Evolutionary conservation across 1,139 yeast species (phyloP), one percentile per base, ranked within the genome.

Genomic region (Candida sojae): DNA sequence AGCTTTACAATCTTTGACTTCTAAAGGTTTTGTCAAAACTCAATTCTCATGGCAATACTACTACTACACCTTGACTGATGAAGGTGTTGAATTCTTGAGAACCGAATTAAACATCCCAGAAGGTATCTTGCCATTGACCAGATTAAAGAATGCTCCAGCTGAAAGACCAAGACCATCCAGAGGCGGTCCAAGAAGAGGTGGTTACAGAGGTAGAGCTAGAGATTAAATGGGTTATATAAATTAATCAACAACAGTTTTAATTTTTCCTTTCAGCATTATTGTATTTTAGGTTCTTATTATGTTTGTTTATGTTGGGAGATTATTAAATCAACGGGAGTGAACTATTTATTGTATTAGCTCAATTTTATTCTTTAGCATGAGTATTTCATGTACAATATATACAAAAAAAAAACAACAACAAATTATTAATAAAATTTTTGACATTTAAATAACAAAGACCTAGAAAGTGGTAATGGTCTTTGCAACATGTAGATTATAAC

Each of bases 11-110:
- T 92, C 98, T 60, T 88, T 93, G 79, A 91, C 96, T 74, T 93
- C 99, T 64, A 91, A 87, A 82, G 99, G 99, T 77, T 93, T 72
- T 86, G 98, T 93, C 80, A 91, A 92, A 89, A 93, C 99, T 70
- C 98, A 92, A 82, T 93, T 93, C 88, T 93, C 99, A 70, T 93
- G 99, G 99, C 97, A 92, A 88, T 90, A 90, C 86, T 95, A 93
- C 84, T 95, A 93, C 96, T 95, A 95, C 96, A 91, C 99, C 84
- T 89, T 95, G 77, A 93, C 98, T 74, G 98, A 95, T 76, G 97
- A 89, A 80, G 99, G 99, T 86, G 95, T 95, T 62, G 97, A 91
- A 74, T 93, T 83, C 88, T 88, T 93, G 76, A 89, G 98, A 83
- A 90, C 88, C 74, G 96, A 92, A 89, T 88, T 93, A 79, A 92